Base-by-base conservation (phyloP, 2,329 filamentous ascomycete genomes). In the Alternaria viburni region DNA sequence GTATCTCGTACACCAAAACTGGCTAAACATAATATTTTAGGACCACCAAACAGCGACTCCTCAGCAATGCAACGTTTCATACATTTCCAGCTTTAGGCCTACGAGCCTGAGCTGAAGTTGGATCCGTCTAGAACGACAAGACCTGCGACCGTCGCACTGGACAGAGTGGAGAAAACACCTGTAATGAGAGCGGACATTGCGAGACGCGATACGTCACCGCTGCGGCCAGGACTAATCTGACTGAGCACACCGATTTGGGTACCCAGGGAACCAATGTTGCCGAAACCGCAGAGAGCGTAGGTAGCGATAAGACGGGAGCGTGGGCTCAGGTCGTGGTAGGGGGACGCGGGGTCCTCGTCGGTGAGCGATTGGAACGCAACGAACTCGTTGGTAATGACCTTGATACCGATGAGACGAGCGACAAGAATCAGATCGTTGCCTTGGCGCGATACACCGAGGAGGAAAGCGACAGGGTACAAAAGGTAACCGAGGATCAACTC, bases 221-320 rank as follows among this genome's bases (percentile, higher is more conserved):
- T 86, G 47, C 93, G 88, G 5, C 85, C 84, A 0, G 93, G 93
- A 0, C 92, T 90, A 64, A 97, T 88, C 81, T 96, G 93, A 5
- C 90, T 88, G 56, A 97, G 86, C 62, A 96, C 92, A 83, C 93
- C 93, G 65, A 97, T 96, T 81, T 97, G 93, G 59, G 93, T 95
- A 77, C 93, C 93, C 51, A 97, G 86, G 28, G 92, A 95, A 57
- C 91, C 91, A 70, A 97, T 91, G 83, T 97, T 97, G 66, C 92
- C 93, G 70, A 81, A 82, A 61, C 85, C 85, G 80, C 93, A 96
- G 68, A 94, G 87, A 19, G 92, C 91, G 76, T 97, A 97, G 54
- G 92, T 96, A 49, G 91, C 92, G 74, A 97, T 96, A 69, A 97
- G 86, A 49, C 86, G 86, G 23, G 92, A 93, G 57, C 93, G 92